These are phyloP conservation scores for Termitomyces sp. DNA, from an alignment of 768 basidiomycete genomes.

Conservation along the genomic window DNA sequence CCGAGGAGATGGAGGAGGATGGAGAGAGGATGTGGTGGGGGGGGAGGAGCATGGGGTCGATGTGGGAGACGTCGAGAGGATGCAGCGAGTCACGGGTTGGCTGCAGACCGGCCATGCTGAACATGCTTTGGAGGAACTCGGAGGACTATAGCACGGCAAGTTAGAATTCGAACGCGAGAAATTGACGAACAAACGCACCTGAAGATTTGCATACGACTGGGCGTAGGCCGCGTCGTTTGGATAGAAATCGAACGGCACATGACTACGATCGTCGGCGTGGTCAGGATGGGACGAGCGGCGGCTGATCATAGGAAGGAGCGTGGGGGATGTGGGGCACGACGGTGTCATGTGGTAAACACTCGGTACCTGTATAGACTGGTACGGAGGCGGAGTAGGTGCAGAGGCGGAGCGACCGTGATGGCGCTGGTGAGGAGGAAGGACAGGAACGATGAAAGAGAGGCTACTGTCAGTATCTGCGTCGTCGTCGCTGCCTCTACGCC, in stretches of 20 bases:
- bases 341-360: constrained; percentile 51
- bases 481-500: constrained; percentile 24
- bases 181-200: constrained; percentile 26
- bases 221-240: constrained; percentile 40
- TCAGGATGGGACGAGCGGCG: constrained; percentile 54
- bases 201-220: constrained; percentile 38
- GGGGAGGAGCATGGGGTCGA: constrained; percentile 37
- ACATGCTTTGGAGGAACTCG: constrained; percentile 51
- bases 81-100: constrained; percentile 26
- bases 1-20: constrained; percentile 44
- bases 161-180: constrained; percentile 2
- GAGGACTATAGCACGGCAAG: constrained; percentile 32
- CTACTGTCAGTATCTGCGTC: constrained; percentile 39
- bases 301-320: constrained; percentile 55
- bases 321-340: constrained; percentile 64
- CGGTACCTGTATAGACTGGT: constrained; percentile 69
- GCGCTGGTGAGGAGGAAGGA: constrained; percentile 22
- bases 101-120: constrained; percentile 26
- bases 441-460: constrained; percentile 39
- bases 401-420: constrained; percentile 40
- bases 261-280: constrained; percentile 36
- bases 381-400: constrained; percentile 65
- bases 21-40: constrained; percentile 48
- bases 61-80: constrained; percentile 29
- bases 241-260: constrained; percentile 51